Evolutionary conservation across 1,284 basidiomycete species (phyloP).

Genomic region (Naganishia cerealis): DNA sequence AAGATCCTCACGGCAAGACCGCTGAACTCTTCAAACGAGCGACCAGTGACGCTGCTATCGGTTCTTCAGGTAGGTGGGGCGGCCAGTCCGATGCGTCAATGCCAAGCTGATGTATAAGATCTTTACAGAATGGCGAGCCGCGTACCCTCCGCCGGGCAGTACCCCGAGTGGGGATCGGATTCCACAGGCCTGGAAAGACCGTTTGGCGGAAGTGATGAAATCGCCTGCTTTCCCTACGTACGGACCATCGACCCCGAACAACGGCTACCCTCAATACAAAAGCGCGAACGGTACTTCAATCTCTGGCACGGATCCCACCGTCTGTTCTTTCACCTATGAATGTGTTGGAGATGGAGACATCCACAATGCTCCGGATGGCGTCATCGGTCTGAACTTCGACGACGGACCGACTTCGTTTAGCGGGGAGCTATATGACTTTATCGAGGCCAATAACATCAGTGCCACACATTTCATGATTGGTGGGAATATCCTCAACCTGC

Average conservation of each 20-base stretch:
- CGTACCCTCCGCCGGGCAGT: constrained; percentile 42
- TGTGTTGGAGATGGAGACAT: constrained; percentile 45
- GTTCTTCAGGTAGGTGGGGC: constrained; percentile 7
- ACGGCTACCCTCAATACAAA: constrained; percentile 39
- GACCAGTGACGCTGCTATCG: constrained; percentile 33
- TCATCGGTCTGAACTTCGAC: constrained; percentile 52
- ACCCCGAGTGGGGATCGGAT: constrained; percentile 39
- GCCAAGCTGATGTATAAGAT: neutral
- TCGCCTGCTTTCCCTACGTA: constrained; percentile 36
- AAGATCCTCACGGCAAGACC: constrained; percentile 18
- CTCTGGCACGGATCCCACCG: constrained; percentile 38
- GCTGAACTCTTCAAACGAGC: constrained; percentile 37
- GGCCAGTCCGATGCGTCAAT: neutral
- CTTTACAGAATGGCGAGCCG: constrained; percentile 34
- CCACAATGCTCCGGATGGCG: constrained; percentile 40
- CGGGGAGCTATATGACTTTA: constrained; percentile 57
- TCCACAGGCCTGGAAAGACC: constrained; percentile 48
- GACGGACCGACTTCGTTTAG: constrained; percentile 59
- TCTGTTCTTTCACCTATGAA: constrained; percentile 50
- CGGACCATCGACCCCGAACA: constrained; percentile 39
- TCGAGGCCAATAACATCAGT: constrained; percentile 57
- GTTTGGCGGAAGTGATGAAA: constrained; percentile 36
- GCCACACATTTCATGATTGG: constrained; percentile 64
- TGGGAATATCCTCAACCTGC: constrained; percentile 44
- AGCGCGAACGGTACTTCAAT: constrained; percentile 40